phyloP scores from a whole-genome alignment of 148 eudicot genomes.

The Pharnaceum exiguum region DNA sequence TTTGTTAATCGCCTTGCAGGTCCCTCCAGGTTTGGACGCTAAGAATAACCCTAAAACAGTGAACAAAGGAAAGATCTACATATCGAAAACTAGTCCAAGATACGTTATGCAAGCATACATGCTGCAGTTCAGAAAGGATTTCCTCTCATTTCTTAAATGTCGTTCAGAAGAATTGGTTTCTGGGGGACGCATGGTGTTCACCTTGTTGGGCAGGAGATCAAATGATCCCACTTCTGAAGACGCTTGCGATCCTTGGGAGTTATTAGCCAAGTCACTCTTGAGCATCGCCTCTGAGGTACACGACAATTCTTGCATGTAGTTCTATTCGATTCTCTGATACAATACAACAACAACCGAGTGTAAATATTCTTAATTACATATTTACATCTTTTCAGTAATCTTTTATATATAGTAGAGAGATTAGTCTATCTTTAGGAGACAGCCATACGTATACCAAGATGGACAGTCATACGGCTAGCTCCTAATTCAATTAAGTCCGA shows the following conservation, averaged over 20 bases:
- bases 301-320: neutral
- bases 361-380: no score
- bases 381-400: no score
- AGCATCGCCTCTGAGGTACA: slow-evolving; percentile 49
- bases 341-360: no score
- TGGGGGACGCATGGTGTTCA: slow-evolving; percentile 63
- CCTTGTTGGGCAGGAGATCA: slow-evolving; percentile 45
- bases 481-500: no score
- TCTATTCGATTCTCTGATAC: no score
- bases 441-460: no score
- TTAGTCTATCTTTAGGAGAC: no score
- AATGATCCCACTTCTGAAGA: slow-evolving; percentile 22
- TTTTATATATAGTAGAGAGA: no score
- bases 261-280: slow-evolving; percentile 47
- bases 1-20: no score
- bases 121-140: slow-evolving; percentile 45
- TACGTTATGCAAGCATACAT: slow-evolving; percentile 43
- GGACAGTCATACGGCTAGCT: no score
- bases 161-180: slow-evolving; percentile 53
- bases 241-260: slow-evolving; percentile 48
- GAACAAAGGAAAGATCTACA: slow-evolving; percentile 58
- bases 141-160: slow-evolving; percentile 33
- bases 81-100: slow-evolving; percentile 44
- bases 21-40: slow-evolving; percentile 30
- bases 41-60: slow-evolving; percentile 7